phyloP scores from a whole-genome alignment of 1,284 basidiomycete species.

The Mycena sp. region DNA sequence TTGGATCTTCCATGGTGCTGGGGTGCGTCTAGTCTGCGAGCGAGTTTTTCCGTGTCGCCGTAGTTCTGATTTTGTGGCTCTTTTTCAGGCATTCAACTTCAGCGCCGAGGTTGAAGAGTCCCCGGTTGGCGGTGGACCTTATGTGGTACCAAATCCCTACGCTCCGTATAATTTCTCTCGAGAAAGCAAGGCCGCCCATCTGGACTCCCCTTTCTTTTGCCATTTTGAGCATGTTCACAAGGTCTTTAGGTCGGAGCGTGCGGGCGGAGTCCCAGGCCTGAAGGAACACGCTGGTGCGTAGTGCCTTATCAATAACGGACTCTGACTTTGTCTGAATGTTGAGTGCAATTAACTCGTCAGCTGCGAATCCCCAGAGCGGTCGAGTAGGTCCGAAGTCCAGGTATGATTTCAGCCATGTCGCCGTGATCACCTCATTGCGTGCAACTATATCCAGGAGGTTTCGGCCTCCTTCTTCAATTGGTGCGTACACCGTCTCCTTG shows the following conservation, averaged over 20 bases:
- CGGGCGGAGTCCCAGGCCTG: background rate
- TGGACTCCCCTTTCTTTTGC: background rate
- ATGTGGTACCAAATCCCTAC: conserved; percentile 23
- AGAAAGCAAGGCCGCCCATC: background rate
- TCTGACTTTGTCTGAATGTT: background rate
- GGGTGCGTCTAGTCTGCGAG: background rate
- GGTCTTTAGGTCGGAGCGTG: background rate
- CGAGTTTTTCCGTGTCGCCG: conserved; percentile 10
- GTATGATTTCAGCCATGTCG: conserved; percentile 28
- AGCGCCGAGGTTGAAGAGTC: background rate
- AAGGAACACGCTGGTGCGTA: background rate
- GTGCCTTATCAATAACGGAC: background rate
- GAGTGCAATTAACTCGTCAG: conserved; percentile 13
- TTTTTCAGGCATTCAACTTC: conserved; percentile 1
- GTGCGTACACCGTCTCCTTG: conserved; percentile 15
- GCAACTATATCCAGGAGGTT: conserved; percentile 25
- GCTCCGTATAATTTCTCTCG: background rate
- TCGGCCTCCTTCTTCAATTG: conserved; percentile 4
- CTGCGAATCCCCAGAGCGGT: conserved; percentile 26
- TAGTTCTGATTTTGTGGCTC: conserved; percentile 1
- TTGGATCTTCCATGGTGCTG: background rate
- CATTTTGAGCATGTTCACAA: background rate
- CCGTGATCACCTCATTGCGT: too few relatives aligned
- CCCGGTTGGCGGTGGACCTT: background rate
- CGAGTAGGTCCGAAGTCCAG: conserved; percentile 15